phyloP scores from a whole-genome alignment of 78 protist species.

The Emiliania huxleyi region DNA sequence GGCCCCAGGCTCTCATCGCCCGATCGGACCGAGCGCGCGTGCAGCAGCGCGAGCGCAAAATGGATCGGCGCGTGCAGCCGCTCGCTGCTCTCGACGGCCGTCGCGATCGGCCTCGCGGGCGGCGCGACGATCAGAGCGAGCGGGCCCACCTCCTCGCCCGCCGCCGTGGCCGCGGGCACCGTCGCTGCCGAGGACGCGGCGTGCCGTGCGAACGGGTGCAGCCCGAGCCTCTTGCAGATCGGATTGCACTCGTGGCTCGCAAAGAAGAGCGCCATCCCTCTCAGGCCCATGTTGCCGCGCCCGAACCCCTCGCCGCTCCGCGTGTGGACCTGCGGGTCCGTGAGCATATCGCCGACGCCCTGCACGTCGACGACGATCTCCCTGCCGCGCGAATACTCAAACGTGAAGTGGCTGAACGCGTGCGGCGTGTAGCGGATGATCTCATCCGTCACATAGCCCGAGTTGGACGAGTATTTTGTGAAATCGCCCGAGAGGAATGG shows the following conservation, averaged over 20 bases:
- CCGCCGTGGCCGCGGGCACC: neutral
- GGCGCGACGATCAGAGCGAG: neutral
- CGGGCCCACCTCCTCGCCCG: neutral
- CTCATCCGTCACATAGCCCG: neutral
- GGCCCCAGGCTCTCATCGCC: neutral
- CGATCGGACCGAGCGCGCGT: neutral
- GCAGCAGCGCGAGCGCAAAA: neutral
- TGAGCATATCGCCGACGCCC: slow-evolving; percentile 84
- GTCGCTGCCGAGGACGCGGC: neutral
- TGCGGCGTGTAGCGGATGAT: slow-evolving; percentile 68
- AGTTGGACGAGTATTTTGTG: neutral
- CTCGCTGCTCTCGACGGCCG: neutral
- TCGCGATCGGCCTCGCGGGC: neutral
- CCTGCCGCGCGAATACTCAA: slow-evolving; percentile 61
- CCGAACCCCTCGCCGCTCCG: neutral
- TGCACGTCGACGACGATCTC: slow-evolving; percentile 82
- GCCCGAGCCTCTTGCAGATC: neutral
- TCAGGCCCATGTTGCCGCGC: neutral
- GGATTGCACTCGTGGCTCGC: neutral
- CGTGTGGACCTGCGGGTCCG: slow-evolving; percentile 83
- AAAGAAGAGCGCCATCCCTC: slow-evolving; percentile 9
- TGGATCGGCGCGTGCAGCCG: neutral
- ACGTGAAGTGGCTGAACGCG: slow-evolving; percentile 85
- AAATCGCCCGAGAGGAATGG: neutral
- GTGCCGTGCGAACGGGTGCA: neutral